These are phyloP conservation scores for Agaricus subrufescens DNA, from an alignment of 768 basidiomycete genomes.

Conservation along the genomic window DNA sequence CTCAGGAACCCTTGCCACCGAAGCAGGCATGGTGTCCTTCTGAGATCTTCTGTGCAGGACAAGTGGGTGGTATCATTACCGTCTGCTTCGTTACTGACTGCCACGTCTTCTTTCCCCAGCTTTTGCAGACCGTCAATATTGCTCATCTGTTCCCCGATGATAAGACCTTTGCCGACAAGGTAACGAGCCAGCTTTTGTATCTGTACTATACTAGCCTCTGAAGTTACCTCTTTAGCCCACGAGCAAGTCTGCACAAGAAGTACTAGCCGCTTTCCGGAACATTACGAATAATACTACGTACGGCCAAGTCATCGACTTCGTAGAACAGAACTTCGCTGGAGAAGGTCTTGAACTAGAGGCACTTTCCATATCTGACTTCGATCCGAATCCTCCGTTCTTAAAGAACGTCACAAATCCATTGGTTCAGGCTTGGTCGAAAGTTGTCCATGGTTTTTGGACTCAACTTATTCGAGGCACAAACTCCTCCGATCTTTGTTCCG, in stretches of 20 bases:
- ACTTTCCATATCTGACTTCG: constrained; percentile 57
- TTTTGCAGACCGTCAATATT: constrained; percentile 83
- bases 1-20: constrained; percentile 61
- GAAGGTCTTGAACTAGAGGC: constrained; percentile 83
- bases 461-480: constrained; percentile 78
- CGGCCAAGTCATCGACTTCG: constrained; percentile 60
- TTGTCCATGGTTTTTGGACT: constrained; percentile 86
- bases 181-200: constrained; percentile 13
- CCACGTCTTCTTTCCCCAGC: constrained; percentile 30
- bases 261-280: constrained; percentile 65
- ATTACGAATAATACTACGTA: constrained; percentile 47
- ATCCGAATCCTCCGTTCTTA: constrained; percentile 59
- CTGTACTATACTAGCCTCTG: neutral
- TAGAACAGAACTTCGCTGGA: constrained; percentile 72
- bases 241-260: constrained; percentile 53
- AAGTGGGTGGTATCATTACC: constrained; percentile 37
- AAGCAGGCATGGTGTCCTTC: constrained; percentile 71
- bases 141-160: constrained; percentile 72
- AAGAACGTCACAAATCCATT: constrained; percentile 65
- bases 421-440: constrained; percentile 64
- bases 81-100: constrained; percentile 7
- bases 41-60: constrained; percentile 77
- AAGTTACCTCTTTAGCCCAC: constrained; percentile 54
- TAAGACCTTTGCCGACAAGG: constrained; percentile 85
- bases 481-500: constrained; percentile 54